Conservation (phyloP, 83 land plant species). For the Picea abies region DNA sequence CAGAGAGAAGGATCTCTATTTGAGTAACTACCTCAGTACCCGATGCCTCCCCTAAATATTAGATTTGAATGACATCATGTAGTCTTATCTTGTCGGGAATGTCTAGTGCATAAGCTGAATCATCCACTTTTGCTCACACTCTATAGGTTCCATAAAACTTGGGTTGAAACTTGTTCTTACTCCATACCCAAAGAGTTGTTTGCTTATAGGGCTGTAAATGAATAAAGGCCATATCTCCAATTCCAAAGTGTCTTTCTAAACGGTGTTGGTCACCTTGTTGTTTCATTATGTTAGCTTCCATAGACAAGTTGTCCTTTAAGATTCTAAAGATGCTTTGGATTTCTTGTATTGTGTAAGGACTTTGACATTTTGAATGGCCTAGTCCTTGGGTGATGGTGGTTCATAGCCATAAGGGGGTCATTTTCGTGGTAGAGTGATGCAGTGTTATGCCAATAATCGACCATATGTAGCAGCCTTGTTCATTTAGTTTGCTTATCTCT, state of each 20-base stretch:
- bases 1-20: too few species aligned
- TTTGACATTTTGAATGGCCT: not conserved
- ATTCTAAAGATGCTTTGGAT: not conserved
- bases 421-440: too few species aligned
- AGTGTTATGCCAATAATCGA: too few species aligned
- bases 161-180: not conserved
- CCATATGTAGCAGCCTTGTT: too few species aligned
- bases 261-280: not conserved
- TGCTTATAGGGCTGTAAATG: not conserved
- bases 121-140: not conserved
- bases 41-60: not conserved
- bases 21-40: too few species aligned
- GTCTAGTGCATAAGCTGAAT: not conserved
- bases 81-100: not conserved
- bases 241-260: not conserved
- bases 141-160: not conserved
- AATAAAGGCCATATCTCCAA: not conserved
- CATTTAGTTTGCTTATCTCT: too few species aligned
- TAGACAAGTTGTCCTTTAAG: not conserved
- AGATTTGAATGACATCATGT: not conserved
- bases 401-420: not conserved
- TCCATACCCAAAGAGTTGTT: not conserved
- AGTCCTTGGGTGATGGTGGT: not conserved
- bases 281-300: not conserved
- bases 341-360: not conserved